phyloP scores from a whole-genome alignment of 2,329 filamentous ascomycete genomes.

The Cytospora mali region DNA sequence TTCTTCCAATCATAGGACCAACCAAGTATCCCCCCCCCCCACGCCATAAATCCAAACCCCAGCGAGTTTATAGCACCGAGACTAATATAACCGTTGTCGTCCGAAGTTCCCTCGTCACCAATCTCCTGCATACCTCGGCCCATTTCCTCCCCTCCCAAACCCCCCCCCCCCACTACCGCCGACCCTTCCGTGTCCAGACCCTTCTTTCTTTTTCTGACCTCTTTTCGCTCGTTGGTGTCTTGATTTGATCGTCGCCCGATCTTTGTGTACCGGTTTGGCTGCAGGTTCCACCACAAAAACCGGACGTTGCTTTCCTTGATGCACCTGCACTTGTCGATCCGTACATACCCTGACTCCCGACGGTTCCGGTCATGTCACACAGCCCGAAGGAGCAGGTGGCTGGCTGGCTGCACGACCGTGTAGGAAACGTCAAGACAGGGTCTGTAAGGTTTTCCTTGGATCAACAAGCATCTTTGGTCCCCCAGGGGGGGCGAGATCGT shows the following conservation, averaged over 20 bases:
- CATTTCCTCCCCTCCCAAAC: background rate
- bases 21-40: no score
- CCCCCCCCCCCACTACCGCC: background rate
- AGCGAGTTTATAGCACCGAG: background rate
- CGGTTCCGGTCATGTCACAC: constrained; percentile 11
- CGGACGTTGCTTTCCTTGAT: background rate
- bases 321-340: constrained; percentile 11
- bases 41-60: background rate
- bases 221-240: background rate
- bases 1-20: background rate
- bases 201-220: background rate
- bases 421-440: background rate
- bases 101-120: background rate
- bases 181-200: background rate
- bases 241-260: background rate
- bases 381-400: constrained; percentile 16
- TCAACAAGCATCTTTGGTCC: constrained; percentile 11
- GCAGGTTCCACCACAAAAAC: background rate
- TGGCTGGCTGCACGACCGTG: constrained; percentile 11
- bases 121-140: background rate
- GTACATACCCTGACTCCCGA: constrained; percentile 12
- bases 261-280: background rate
- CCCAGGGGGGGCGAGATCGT: constrained; percentile 13
- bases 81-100: background rate
- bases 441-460: constrained; percentile 1